These are phyloP conservation scores for Microascus cirrosus DNA, from an alignment of 2,329 filamentous ascomycete genomes.

Conservation along the genomic window DNA sequence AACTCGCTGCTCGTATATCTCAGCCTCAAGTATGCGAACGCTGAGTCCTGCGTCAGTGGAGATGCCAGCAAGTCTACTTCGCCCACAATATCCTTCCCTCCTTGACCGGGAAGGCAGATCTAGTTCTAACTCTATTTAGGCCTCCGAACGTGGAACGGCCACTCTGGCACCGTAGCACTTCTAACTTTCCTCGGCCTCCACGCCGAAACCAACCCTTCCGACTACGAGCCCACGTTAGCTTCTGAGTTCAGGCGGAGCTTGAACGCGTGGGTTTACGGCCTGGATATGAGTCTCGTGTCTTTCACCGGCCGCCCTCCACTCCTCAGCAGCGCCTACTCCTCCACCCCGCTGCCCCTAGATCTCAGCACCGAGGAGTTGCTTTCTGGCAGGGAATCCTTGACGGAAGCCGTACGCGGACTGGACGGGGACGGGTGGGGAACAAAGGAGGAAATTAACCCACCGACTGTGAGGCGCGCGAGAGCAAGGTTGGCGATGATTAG, in stretches of 20 bases:
- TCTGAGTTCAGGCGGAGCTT: conserved; percentile 21
- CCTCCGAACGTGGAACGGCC: conserved; percentile 18
- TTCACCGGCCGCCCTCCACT: conserved; percentile 45
- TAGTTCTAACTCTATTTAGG: conserved; percentile 8
- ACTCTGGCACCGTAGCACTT: conserved; percentile 19
- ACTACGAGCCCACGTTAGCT: conserved; percentile 15
- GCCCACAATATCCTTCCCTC: not conserved
- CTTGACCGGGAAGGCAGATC: not conserved
- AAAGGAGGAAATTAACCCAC: not conserved
- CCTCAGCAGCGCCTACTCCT: conserved; percentile 39
- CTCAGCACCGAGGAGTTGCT: conserved; percentile 36
- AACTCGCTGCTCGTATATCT: conserved; percentile 22
- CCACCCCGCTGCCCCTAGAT: conserved; percentile 42
- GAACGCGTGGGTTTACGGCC: conserved; percentile 22
- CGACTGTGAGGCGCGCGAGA: not conserved
- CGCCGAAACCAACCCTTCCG: conserved; percentile 7
- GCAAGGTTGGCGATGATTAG: not conserved
- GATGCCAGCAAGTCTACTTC: conserved; percentile 19
- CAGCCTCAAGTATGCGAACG: conserved; percentile 14
- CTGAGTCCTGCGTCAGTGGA: conserved; percentile 20
- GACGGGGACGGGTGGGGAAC: not conserved
- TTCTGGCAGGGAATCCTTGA: conserved; percentile 26
- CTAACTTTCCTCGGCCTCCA: conserved; percentile 17
- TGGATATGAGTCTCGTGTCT: conserved; percentile 38
- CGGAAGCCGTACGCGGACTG: conserved; percentile 16